Conservation (phyloP, 805 yeast species). For the Pichia kluyveri region DNA sequence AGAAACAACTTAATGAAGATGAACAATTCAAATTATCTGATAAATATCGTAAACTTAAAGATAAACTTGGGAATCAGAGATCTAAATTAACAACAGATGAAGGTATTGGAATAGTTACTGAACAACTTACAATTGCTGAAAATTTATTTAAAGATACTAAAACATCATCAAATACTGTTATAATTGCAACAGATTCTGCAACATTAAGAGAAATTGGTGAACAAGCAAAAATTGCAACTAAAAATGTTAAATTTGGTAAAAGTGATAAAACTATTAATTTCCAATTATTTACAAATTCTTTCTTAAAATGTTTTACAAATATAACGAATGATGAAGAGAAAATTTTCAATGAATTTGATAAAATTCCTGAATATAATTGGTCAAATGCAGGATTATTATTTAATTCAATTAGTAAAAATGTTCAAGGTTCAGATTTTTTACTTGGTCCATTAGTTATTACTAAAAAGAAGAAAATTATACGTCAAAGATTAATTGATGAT, state of each 20-base stretch:
- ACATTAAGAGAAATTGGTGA: conserved; percentile 52
- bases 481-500: conserved; percentile 34
- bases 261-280: conserved; percentile 41
- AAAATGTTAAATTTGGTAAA: conserved; percentile 51
- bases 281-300: conserved; percentile 36
- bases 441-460: conserved; percentile 65
- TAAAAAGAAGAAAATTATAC: conserved; percentile 32
- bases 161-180: conserved; percentile 26
- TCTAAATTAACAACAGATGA: conserved; percentile 49
- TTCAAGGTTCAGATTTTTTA: conserved; percentile 50
- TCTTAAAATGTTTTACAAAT: conserved; percentile 26
- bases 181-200: conserved; percentile 57
- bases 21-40: conserved; percentile 17
- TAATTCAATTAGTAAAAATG: conserved; percentile 35
- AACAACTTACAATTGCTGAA: conserved; percentile 38
- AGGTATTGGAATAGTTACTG: conserved; percentile 41
- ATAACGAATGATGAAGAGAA: conserved; percentile 5
- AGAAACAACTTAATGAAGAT: conserved; percentile 9
- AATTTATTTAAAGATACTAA: conserved; percentile 35
- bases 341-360: neutral
- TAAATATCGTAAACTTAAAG: conserved; percentile 18
- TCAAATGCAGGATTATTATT: conserved; percentile 45
- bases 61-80: conserved; percentile 26
- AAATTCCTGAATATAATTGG: conserved; percentile 43
- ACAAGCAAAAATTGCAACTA: conserved; percentile 55